Percentiles rank a stretch among this genome's conserved stretches.
Conservation (phyloP, 345 rosid species). For the Syzygium oleosum region DNA sequence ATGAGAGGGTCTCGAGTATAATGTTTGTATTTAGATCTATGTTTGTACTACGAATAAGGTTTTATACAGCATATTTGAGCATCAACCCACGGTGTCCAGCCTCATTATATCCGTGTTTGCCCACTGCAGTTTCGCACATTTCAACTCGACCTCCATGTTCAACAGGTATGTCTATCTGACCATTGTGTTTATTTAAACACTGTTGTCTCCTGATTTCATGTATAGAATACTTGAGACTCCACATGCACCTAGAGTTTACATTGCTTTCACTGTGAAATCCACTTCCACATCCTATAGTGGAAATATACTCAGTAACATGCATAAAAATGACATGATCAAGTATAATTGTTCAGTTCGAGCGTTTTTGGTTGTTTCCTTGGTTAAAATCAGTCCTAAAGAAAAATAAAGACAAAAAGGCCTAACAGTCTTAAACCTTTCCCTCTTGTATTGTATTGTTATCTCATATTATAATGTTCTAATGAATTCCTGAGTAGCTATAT, state of each 20-base stretch:
- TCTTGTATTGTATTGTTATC: neutral
- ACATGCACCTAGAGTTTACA: neutral
- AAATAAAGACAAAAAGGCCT: neutral
- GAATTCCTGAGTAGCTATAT: neutral
- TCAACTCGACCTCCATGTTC: neutral
- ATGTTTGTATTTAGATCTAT: neutral
- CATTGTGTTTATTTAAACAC: neutral
- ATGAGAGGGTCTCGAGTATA: neutral
- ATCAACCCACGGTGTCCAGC: neutral
- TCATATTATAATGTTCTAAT: neutral
- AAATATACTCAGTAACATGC: neutral
- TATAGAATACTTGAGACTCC: neutral
- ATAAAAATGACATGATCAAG: neutral
- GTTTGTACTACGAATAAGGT: neutral
- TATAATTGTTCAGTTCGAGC: neutral
- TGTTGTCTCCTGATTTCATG: neutral
- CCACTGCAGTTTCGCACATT: neutral
- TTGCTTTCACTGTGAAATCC: neutral
- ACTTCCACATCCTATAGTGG: neutral
- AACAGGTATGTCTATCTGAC: neutral
- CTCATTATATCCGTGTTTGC: neutral
- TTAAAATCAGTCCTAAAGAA: neutral
- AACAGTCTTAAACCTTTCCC: neutral
- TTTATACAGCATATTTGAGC: neutral
- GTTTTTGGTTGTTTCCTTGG: neutral